Evolutionary conservation across 2,329 filamentous ascomycete species (phyloP).

Genomic region (Trichoderma afroharzianum): DNA sequence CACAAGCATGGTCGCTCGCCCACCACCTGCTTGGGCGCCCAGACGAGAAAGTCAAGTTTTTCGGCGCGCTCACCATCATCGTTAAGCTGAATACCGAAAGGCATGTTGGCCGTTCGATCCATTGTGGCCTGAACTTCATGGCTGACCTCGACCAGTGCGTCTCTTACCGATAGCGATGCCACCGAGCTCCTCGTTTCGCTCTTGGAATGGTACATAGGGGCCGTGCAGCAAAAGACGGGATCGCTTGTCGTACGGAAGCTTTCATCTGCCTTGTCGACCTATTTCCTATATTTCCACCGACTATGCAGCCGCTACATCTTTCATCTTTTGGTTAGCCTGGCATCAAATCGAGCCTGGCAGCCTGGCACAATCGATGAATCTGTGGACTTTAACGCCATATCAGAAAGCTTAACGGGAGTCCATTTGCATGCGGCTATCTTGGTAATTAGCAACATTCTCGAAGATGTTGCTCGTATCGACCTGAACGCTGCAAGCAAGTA

Average conservation of each 20-base stretch:
- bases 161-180: conserved; percentile 55
- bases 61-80: conserved; percentile 87
- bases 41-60: conserved; percentile 79
- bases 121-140: neutral
- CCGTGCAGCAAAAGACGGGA: conserved; percentile 49
- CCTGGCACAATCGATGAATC: conserved; percentile 26
- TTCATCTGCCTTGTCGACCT: conserved; percentile 71
- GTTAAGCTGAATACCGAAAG: conserved; percentile 93
- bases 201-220: conserved; percentile 58
- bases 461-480: conserved; percentile 55
- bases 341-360: conserved; percentile 24
- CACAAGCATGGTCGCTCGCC: conserved; percentile 81
- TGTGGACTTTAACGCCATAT: conserved; percentile 41
- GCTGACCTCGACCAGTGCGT: conserved; percentile 33
- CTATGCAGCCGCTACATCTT: conserved; percentile 64
- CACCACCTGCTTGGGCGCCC: conserved; percentile 67
- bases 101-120: conserved; percentile 37
- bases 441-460: conserved; percentile 47
- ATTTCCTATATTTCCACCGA: conserved; percentile 67
- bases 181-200: conserved; percentile 58
- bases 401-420: conserved; percentile 45
- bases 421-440: conserved; percentile 58
- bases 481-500: conserved; percentile 56
- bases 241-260: conserved; percentile 68
- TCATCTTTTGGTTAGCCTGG: conserved; percentile 57